Evolutionary conservation across 179 eudicot genomes (phyloP), one percentile per base, ranked within the genome.

Genomic region (Actinidia chinensis): DNA sequence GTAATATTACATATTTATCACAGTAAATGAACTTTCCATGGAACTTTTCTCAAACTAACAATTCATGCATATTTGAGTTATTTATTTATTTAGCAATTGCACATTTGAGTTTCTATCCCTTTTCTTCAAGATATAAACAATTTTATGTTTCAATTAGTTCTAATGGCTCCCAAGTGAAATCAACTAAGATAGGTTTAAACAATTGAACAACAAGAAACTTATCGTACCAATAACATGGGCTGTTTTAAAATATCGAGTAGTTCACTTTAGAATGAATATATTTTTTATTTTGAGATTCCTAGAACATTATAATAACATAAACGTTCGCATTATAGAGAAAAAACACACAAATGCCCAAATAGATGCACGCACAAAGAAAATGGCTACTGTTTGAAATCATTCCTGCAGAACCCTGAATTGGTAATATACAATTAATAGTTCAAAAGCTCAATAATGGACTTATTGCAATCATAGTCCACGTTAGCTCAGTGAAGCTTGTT

Each of bases 91-190:
- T n/a, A n/a, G n/a, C n/a, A 25, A 64, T 28, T 13, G 28, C 52
- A 59, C 3, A 44, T 43, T 56, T 13, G 43, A 74, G 17, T 8
- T 28, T 46, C 36, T 52, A 13, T 28, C 46, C 23, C 33, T 52
- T 43, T 22, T 43, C 67, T 43, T 58, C 47, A 17, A 54, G 63
- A 40, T 12, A 40, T 23, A 52, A 55, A 73, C 43, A 51, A 4
- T 8, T 33, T 74, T 56, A 56, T 56, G 67, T 67, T 74, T 58
- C 13, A 74, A 58, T 25, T 12, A 74, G 36, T 13, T 58, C 36
- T 67, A 58, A 13, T 20, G 52, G 33, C 40, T 74, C 40, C 5
- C 48, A 25, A 12, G 33, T 14, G 40, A 28, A 28, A 28, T 28
- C 33, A 28, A 28, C 33, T 28, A 28, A 28, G 33, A 28, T 28